These are phyloP conservation scores for Pleurotus cornucopiae DNA, from an alignment of 768 basidiomycete species.

Conservation along the genomic window DNA sequence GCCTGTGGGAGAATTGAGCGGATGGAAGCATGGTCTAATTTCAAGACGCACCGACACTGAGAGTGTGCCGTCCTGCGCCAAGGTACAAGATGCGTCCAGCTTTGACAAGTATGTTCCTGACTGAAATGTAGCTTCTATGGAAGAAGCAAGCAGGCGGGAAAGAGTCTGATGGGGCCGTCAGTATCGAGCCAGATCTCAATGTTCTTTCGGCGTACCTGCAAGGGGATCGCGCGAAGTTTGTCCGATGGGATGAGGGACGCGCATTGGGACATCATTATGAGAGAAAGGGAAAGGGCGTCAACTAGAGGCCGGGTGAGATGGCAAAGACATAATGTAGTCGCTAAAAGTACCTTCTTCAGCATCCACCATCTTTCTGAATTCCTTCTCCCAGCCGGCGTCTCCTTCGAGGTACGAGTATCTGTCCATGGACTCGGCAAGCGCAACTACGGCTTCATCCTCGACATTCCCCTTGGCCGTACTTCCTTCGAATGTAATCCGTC, in stretches of 20 bases:
- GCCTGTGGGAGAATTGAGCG: constrained; percentile 13
- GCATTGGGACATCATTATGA: constrained; percentile 59
- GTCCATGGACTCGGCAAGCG: constrained; percentile 74
- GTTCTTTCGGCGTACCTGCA: constrained; percentile 30
- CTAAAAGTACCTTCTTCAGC: constrained; percentile 34
- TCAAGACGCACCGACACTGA: background rate
- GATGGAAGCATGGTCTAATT: background rate
- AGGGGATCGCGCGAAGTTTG: constrained; percentile 58
- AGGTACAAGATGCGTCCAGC: constrained; percentile 30
- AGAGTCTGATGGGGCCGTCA: constrained; percentile 14
- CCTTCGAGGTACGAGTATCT: constrained; percentile 34
- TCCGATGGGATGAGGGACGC: constrained; percentile 48
- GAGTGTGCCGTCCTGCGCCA: constrained; percentile 18
- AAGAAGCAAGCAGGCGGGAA: constrained; percentile 30
- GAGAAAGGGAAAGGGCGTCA: constrained; percentile 43
- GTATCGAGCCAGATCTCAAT: background rate
- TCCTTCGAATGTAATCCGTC: background rate
- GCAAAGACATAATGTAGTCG: background rate
- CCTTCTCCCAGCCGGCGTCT: constrained; percentile 54
- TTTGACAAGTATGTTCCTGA: constrained; percentile 51
- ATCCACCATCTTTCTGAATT: constrained; percentile 47
- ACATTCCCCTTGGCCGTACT: constrained; percentile 28
- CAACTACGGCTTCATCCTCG: constrained; percentile 65
- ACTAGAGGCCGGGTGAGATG: constrained; percentile 17
- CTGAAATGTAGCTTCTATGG: constrained; percentile 52